Conservation (phyloP, 306 rosid genomes). For the Erythrophleum fordii region DNA sequence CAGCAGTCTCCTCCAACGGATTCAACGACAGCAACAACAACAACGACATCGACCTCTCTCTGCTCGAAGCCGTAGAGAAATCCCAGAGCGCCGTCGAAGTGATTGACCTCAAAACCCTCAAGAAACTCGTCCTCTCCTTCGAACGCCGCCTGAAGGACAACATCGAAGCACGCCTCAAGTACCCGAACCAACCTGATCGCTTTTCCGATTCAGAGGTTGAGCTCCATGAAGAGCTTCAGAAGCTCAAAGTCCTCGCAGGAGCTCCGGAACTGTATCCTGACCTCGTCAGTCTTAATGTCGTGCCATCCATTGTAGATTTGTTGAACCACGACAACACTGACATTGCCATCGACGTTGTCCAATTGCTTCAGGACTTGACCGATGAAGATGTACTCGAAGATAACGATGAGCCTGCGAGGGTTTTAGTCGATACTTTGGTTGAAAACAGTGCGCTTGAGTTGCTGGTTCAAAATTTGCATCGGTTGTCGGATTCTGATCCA, state of each 20-base stretch:
- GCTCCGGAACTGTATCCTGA: constrained; percentile 93
- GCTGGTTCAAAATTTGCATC: constrained; percentile 75
- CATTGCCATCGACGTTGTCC: constrained; percentile 83
- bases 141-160: constrained; percentile 92
- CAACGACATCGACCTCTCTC: constrained; percentile 60
- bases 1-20: constrained; percentile 40
- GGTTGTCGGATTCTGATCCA: constrained; percentile 69
- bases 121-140: constrained; percentile 80
- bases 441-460: constrained; percentile 85
- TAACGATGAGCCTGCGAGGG: constrained; percentile 77
- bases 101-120: constrained; percentile 71
- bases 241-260: constrained; percentile 83
- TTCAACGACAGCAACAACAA: not conserved
- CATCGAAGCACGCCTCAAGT: constrained; percentile 89
- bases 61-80: constrained; percentile 84
- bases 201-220: constrained; percentile 93
- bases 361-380: constrained; percentile 82
- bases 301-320: constrained; percentile 79
- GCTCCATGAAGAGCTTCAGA: constrained; percentile 90
- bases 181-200: constrained; percentile 84
- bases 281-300: constrained; percentile 69
- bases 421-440: constrained; percentile 69
- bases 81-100: constrained; percentile 62
- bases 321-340: constrained; percentile 84
- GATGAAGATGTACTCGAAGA: constrained; percentile 86